These are phyloP conservation scores for Chenopodium suecicum DNA, from an alignment of 148 eudicot species.

Conservation along the genomic window DNA sequence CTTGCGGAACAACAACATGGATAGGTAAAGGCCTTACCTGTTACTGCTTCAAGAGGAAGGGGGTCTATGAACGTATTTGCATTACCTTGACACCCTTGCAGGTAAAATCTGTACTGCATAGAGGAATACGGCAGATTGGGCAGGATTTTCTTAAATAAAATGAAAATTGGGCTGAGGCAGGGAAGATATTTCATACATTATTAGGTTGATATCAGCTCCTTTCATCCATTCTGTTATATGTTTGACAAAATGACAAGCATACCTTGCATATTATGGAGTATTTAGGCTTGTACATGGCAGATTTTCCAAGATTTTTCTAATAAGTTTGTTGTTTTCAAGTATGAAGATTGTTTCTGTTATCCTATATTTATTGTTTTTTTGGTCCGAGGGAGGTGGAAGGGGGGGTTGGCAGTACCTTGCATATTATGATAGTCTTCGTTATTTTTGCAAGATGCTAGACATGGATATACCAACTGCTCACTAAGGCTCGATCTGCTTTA, in stretches of 20 bases:
- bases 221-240: background rate
- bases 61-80: constrained; percentile 48
- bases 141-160: no score
- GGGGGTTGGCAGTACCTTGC: background rate
- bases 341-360: background rate
- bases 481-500: background rate
- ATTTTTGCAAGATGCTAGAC: background rate
- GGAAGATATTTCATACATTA: background rate
- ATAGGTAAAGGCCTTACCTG: constrained; percentile 71
- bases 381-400: background rate
- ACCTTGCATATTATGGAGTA: background rate
- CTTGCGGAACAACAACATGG: constrained; percentile 55
- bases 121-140: background rate
- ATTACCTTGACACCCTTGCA: constrained; percentile 59
- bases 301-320: background rate
- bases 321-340: background rate
- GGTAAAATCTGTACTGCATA: constrained; percentile 35
- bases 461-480: background rate
- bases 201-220: background rate
- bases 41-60: constrained; percentile 73
- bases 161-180: background rate
- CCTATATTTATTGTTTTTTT: background rate
- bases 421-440: background rate
- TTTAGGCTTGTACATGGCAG: background rate
- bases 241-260: background rate